These are phyloP conservation scores for Cercospora beticola DNA, from an alignment of 2,329 filamentous ascomycete species.

Conservation along the genomic window DNA sequence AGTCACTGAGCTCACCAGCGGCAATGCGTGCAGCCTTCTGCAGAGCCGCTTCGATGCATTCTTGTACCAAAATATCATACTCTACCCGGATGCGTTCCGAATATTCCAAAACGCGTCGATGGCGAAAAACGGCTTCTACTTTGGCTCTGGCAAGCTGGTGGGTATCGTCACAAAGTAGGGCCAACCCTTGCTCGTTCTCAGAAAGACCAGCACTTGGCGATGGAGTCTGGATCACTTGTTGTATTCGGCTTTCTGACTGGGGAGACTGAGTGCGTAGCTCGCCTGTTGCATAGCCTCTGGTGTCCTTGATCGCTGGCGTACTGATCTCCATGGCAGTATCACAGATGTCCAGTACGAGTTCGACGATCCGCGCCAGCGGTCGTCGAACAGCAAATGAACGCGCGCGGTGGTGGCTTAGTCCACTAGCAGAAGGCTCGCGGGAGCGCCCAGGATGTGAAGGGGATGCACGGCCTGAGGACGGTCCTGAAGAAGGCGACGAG, in stretches of 20 bases:
- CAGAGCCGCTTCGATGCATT: conserved; percentile 91
- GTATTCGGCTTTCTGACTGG: conserved; percentile 90
- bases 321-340: conserved; percentile 95
- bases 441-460: conserved; percentile 66
- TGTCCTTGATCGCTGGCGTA: conserved; percentile 88
- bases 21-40: conserved; percentile 86
- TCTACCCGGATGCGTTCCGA: conserved; percentile 92
- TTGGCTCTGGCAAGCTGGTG: conserved; percentile 81
- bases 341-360: conserved; percentile 89
- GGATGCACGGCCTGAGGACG: conserved; percentile 68
- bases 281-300: conserved; percentile 62
- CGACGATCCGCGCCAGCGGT: conserved; percentile 88
- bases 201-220: conserved; percentile 87
- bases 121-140: conserved; percentile 87
- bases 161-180: conserved; percentile 84
- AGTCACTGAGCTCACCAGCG: conserved; percentile 79
- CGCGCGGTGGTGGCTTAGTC: conserved; percentile 75
- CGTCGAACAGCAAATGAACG: conserved; percentile 89
- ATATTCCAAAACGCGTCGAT: conserved; percentile 92
- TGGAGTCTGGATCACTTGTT: conserved; percentile 94
- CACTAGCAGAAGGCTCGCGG: conserved; percentile 63
- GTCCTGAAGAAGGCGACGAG: conserved; percentile 66
- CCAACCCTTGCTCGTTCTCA: conserved; percentile 89
- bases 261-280: conserved; percentile 92
- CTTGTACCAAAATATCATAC: conserved; percentile 87